Base-by-base conservation (phyloP, 2,329 filamentous ascomycete species). In the Venturia oleaginea region DNA sequence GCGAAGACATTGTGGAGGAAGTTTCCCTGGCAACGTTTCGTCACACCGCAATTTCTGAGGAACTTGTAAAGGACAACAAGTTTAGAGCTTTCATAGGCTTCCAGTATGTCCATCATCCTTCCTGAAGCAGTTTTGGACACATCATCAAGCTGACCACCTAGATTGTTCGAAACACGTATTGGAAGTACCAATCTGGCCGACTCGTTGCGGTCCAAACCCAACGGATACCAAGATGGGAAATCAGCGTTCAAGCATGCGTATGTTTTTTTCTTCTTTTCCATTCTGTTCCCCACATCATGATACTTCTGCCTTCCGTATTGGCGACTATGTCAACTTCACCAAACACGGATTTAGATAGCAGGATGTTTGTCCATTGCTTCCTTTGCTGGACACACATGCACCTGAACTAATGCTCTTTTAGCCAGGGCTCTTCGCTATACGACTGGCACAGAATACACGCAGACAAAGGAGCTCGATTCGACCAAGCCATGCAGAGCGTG, bases 21-120 rank as follows among this genome's bases (percentile, higher is more conserved):
- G 43, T 38, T 34, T 5, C 15, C 5, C 48, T 65, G 10, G 61
- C 59, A 19, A n/a, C 38, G 22, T 68, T 68, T 51, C n/a, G 59
- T 22, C 67, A 68, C 38, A 68, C 67, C 17, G 66, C 62, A 42
- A 63, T 68, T 15, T 68, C 67, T n/a, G 62, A 67, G 51, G 59
- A 62, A 37, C 55, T 68, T 34, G 62, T 68, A 24, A 59, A 51
- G 27, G 66, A 68, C 37, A 34, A 66, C 30, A 38, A 59, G 54
- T 66, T 60, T 32, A 66, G 63, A 51, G 46, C 61, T 37, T 68
- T 64, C 34, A 65, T 68, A 8, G 38, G 51, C 30, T 67, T 67
- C 59, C 67, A 68, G 42, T 46, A 46, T 22, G 42, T 46, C 17
- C 42, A 38, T 19, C n/a, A 46, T 22, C 17, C 42, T 46, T 46